Percentiles rank a stretch among this genome's conserved stretches.
These are phyloP conservation scores for Sisymbrium altissimum DNA, from an alignment of 345 rosid species.

Conservation along the genomic window DNA sequence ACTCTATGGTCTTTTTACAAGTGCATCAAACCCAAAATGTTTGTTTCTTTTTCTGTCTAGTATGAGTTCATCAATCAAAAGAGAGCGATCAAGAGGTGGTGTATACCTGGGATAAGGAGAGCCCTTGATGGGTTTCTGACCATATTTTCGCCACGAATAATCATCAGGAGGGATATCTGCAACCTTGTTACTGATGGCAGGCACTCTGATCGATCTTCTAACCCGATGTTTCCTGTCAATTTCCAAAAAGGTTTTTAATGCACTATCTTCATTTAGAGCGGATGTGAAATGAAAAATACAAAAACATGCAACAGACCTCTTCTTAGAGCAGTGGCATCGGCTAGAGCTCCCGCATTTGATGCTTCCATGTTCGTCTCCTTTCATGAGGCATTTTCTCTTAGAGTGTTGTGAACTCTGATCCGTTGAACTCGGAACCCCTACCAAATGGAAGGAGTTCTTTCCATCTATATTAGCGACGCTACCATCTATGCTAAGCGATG, in stretches of 20 bases:
- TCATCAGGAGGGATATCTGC: slow-evolving; percentile 89
- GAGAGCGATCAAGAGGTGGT: not conserved
- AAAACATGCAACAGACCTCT: slow-evolving; percentile 39
- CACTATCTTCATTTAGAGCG: not conserved
- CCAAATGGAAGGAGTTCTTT: slow-evolving; percentile 47
- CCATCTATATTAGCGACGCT: slow-evolving; percentile 45
- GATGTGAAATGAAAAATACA: not conserved
- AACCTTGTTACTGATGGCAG: slow-evolving; percentile 79
- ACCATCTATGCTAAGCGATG: slow-evolving; percentile 67
- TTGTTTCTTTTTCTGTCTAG: too few relatives aligned
- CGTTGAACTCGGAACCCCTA: slow-evolving; percentile 47
- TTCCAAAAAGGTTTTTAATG: not conserved
- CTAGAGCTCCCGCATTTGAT: slow-evolving; percentile 49
- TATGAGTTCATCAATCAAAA: not conserved
- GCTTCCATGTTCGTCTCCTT: slow-evolving; percentile 56
- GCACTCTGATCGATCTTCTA: slow-evolving; percentile 75
- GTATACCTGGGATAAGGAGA: slow-evolving; percentile 80
- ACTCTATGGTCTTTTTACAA: not conserved
- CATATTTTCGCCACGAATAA: slow-evolving; percentile 80
- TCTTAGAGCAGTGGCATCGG: slow-evolving; percentile 73
- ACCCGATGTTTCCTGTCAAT: slow-evolving; percentile 57
- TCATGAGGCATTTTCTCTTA: slow-evolving; percentile 48
- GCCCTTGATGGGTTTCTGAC: slow-evolving; percentile 82
- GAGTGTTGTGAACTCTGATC: slow-evolving; percentile 49
- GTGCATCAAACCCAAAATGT: not conserved